Evolutionary conservation across 805 yeast species (phyloP), one percentile per base, ranked within the genome.

Genomic region (Candida jianshihensis): DNA sequence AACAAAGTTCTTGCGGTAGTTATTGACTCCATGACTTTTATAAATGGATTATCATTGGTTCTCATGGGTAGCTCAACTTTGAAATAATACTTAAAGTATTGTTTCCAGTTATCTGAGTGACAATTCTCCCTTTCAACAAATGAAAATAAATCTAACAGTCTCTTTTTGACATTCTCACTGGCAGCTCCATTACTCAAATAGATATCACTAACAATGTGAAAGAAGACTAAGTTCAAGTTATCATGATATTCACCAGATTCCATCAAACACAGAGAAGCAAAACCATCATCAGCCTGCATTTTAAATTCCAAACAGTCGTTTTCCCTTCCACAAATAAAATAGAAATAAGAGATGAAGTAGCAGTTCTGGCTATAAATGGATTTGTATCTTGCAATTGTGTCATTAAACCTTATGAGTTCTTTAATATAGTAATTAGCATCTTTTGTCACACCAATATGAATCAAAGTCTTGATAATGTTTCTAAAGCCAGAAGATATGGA

Each of bases 341-440:
- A 39, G 27, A 40, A 53, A 30, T 48, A 43, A 17, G 46, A 38
- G 5, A 51, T 19, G 21, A 52, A 52, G 35, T 46, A 53, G 28
- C 35, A 34, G 30, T 53, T 53, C 30, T 43, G 47, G 5, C 34
- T 34, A 22, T 36, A 35, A 0, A 43, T 16, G 1, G 36, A 5
- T 22, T 37, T 49, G 30, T 36, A 31, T 12, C 39, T 44, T 8
- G 30, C 16, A 10, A 48, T 33, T 0, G 56, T 37, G 2, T 43
- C 33, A 29, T 48, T 53, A 27, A 52, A 42, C 28, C 43, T 53
- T 4, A 15, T 14, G 19, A 73, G 60, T 45, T 82, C 89, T 6
- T 61, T 60, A 4, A 68, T 43, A 54, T 70, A 81, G 49, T 66
- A 76, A 3, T 69, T 66, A 32, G 78, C 67, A 37, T 81, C 87